Conservation (phyloP, 2,329 filamentous ascomycete species). For the Taxawa tesnikishii region DNA sequence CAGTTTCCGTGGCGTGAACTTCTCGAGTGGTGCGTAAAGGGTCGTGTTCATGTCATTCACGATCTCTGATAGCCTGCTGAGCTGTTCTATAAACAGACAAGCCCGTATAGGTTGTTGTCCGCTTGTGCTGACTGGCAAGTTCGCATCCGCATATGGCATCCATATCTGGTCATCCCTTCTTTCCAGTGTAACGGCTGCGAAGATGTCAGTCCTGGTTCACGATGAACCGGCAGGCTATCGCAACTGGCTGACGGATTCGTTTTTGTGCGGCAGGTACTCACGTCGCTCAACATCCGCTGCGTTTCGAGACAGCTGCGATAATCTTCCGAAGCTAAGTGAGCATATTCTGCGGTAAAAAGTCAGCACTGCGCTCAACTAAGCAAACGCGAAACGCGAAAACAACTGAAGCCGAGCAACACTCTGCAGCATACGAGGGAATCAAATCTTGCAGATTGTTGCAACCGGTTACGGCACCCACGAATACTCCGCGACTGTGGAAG, state of each 20-base stretch:
- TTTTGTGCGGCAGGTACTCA: no score
- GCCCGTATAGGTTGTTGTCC: slow-evolving; percentile 54
- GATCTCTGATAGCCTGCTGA: slow-evolving; percentile 61
- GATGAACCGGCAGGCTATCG: slow-evolving; percentile 10
- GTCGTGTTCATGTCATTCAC: slow-evolving; percentile 60
- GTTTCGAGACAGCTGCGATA: slow-evolving; percentile 34
- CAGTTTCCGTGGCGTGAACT: slow-evolving; percentile 51
- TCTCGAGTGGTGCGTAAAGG: slow-evolving; percentile 57
- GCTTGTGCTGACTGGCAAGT: slow-evolving; percentile 39
- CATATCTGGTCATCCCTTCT: slow-evolving; percentile 19
- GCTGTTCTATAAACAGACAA: slow-evolving; percentile 33
- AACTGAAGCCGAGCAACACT: no score
- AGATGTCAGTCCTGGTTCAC: background rate
- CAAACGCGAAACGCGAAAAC: no score
- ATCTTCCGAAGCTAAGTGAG: slow-evolving; percentile 33
- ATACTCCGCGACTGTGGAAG: no score
- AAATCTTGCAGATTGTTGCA: no score
- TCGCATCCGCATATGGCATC: slow-evolving; percentile 23
- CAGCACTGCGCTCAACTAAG: background rate
- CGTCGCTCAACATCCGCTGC: slow-evolving; percentile 37
- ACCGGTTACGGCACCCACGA: no score
- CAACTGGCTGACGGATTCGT: no score
- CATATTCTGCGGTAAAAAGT: slow-evolving; percentile 22
- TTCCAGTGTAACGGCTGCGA: slow-evolving; percentile 3
- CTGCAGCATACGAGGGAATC: no score